A percentile compares a stretch with the other conserved stretches of the same genome.
phyloP scores from a whole-genome alignment of 192 early-diverging fungal species.

The Rhizophagus sp. region DNA sequence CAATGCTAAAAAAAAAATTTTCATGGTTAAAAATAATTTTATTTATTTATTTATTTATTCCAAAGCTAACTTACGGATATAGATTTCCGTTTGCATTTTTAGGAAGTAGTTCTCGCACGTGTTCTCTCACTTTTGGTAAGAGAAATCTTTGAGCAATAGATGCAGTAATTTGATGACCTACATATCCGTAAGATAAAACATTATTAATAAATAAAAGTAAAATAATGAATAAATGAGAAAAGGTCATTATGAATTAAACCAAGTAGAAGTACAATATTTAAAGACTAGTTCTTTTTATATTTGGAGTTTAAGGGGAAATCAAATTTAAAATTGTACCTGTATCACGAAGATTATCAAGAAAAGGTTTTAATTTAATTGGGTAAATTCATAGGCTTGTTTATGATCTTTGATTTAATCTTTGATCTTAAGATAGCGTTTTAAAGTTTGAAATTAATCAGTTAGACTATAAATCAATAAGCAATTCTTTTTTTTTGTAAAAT shows the following conservation, averaged over 20 bases:
- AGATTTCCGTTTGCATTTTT: constrained; percentile 37
- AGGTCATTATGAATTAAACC: background rate
- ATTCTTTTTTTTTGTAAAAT: too few species aligned
- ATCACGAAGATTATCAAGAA: too few species aligned
- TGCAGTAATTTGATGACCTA: constrained; percentile 44
- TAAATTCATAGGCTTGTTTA: too few species aligned
- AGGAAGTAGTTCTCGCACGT: constrained; percentile 33
- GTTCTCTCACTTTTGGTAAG: constrained; percentile 27
- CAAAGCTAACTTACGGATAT: constrained; percentile 8
- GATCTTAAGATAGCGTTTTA: too few species aligned
- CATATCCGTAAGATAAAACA: background rate
- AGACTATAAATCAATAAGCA: too few species aligned
- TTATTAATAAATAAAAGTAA: background rate
- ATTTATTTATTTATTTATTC: background rate
- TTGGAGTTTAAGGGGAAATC: too few species aligned
- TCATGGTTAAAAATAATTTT: background rate
- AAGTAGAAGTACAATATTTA: background rate
- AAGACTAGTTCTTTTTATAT: too few species aligned
- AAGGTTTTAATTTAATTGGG: too few species aligned
- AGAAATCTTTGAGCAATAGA: constrained; percentile 45
- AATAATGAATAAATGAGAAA: background rate
- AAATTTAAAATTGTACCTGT: too few species aligned
- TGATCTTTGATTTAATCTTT: too few species aligned
- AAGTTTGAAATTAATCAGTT: too few species aligned
- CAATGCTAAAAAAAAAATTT: constrained; percentile 13